These are phyloP conservation scores for Fomitopsis schrenkii DNA, from an alignment of 1,284 basidiomycete species.

Conservation along the genomic window DNA sequence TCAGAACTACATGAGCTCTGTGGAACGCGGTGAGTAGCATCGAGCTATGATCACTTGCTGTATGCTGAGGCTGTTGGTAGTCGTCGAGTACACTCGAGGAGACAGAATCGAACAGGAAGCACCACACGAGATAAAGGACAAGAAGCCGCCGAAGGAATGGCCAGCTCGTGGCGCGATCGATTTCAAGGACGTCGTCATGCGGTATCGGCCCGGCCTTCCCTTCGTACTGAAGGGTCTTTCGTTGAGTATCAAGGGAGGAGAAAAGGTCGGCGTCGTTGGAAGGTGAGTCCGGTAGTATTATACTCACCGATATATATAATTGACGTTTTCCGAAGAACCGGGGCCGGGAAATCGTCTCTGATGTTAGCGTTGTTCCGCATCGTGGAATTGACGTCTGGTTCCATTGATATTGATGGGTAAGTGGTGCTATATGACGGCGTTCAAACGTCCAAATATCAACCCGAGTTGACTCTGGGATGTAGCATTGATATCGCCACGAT, in stretches of 20 bases:
- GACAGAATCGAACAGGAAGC: constrained; percentile 61
- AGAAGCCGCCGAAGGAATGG: constrained; percentile 50
- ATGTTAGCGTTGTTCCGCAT: constrained; percentile 39
- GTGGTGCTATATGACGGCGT: neutral
- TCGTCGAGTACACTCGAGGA: constrained; percentile 58
- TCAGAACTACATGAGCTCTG: constrained; percentile 72
- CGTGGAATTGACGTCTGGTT: constrained; percentile 61
- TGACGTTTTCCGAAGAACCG: constrained; percentile 42
- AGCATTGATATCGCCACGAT: constrained; percentile 62
- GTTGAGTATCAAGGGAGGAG: constrained; percentile 57
- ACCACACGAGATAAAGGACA: constrained; percentile 51
- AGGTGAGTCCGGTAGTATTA: constrained; percentile 21
- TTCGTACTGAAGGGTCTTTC: constrained; percentile 57
- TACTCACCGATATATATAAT: neutral
- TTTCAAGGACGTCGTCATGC: constrained; percentile 51
- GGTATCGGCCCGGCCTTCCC: constrained; percentile 54
- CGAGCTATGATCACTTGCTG: neutral
- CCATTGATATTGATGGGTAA: constrained; percentile 56
- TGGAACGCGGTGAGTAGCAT: constrained; percentile 51
- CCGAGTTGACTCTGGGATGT: neutral
- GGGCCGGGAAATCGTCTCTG: constrained; percentile 75
- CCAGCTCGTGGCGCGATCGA: constrained; percentile 47
- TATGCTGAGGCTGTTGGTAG: constrained; percentile 18
- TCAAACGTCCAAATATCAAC: neutral
- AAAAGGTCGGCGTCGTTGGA: constrained; percentile 79